Evolutionary conservation across 31 red algal species (phyloP), one percentile per base, ranked within the genome.

Genomic region (Porphyra umbilicalis): DNA sequence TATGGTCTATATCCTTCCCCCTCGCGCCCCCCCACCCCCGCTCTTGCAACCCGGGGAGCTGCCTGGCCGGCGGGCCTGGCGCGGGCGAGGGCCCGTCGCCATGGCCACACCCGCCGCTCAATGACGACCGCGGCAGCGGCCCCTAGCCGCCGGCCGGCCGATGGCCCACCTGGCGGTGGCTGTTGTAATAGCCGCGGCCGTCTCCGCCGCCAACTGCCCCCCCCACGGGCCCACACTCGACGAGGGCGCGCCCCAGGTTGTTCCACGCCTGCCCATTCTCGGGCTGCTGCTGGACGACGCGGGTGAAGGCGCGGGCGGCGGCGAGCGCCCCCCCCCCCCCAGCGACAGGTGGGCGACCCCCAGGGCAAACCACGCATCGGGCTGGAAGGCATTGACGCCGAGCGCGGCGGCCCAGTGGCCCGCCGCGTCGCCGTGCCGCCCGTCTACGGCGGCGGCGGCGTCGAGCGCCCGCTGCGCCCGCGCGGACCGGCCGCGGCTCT

Each of bases 181-280:
- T n/a, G n/a, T n/a, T n/a, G n/a, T n/a, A n/a, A n/a, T n/a, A n/a
- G 31, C 38, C 77, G 81, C 6, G 81, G 81, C 35, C 39, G 75
- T 33, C 32, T 88, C 78, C 14, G 88, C 88, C 31, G 94, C 83
- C 11, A 93, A 75, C 9, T 76, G 76, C 71, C 81, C 88, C 84
- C n/a, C n/a, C n/a, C n/a, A n/a, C n/a, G n/a, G n/a, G n/a, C 36
- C 88, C 90, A 34, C 87, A 67, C 75, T 92, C 84, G 77, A 89
- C 76, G 18, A 92, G 82, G 35, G 83, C 88, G 44, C 85, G 76
- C 11, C 79, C 91, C 10, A 98, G 84, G 79, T 98, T 98, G 82
- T 93, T 98, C 95, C 95, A 98, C 16, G 92, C 95, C 82, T 98
- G 88, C 35, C 82, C 95, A 78, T 94, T 88, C 57, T 94, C 88